A percentile compares a stretch with the other conserved stretches of the same genome.
Evolutionary conservation across 208 protist genomes (phyloP).

Genomic region (Borovskyia barvae): DNA sequence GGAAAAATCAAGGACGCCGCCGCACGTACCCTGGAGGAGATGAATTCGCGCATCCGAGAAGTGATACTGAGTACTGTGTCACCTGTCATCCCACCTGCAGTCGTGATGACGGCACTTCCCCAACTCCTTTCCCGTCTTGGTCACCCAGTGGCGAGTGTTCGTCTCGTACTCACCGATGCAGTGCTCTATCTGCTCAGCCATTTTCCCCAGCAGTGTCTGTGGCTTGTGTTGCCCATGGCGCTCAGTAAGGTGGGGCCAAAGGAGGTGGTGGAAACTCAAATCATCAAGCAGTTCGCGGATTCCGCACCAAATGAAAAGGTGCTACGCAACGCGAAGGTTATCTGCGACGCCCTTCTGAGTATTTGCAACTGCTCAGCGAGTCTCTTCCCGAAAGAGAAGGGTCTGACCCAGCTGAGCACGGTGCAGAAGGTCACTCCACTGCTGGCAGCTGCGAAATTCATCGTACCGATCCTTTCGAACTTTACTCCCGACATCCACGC

Average conservation of each 20-base stretch:
- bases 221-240: slow-evolving; percentile 80
- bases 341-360: slow-evolving; percentile 74
- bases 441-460: slow-evolving; percentile 41
- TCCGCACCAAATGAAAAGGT: slow-evolving; percentile 26
- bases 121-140: slow-evolving; percentile 91
- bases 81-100: slow-evolving; percentile 33
- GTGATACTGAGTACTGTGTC: slow-evolving; percentile 18
- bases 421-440: slow-evolving; percentile 54
- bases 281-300: slow-evolving; percentile 50
- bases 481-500: slow-evolving; percentile 59
- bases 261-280: slow-evolving; percentile 40
- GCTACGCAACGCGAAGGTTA: slow-evolving; percentile 40
- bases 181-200: slow-evolving; percentile 56
- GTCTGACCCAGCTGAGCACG: slow-evolving; percentile 51
- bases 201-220: slow-evolving; percentile 89
- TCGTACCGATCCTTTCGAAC: slow-evolving; percentile 74
- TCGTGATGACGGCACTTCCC: slow-evolving; percentile 76
- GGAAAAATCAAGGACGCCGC: slow-evolving; percentile 13
- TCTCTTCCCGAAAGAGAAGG: slow-evolving; percentile 33
- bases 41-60: slow-evolving; percentile 33
- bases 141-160: slow-evolving; percentile 55
- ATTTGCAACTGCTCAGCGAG: slow-evolving; percentile 66
- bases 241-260: slow-evolving; percentile 54
- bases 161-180: slow-evolving; percentile 53
- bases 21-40: slow-evolving; percentile 3